These are phyloP conservation scores for Cutaneotrichosporon mucoides DNA, from an alignment of 1,284 basidiomycete species.

Conservation along the genomic window DNA sequence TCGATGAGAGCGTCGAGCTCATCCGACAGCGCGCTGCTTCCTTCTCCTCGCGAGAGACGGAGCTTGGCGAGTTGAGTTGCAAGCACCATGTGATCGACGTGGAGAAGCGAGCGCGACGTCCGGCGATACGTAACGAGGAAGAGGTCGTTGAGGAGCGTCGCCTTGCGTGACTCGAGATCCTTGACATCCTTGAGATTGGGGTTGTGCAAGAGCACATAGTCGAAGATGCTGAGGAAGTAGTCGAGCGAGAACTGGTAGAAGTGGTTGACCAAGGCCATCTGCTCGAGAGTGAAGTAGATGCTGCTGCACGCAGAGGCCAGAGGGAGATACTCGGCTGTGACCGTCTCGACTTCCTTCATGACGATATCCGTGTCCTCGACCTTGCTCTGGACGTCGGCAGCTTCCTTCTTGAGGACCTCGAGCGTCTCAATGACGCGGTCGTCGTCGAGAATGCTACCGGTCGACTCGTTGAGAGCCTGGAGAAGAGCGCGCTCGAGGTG, in stretches of 20 bases:
- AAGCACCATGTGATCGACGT: constrained; percentile 87
- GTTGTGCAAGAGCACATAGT: constrained; percentile 87
- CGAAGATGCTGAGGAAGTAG: constrained; percentile 98
- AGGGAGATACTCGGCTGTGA: constrained; percentile 90
- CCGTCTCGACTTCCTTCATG: constrained; percentile 93
- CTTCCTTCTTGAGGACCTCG: constrained; percentile 94
- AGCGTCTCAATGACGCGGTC: constrained; percentile 98
- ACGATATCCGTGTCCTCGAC: constrained; percentile 96
- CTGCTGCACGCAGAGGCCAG: constrained; percentile 95
- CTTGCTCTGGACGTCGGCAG: constrained; percentile 91
- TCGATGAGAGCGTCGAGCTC: constrained; percentile 90
- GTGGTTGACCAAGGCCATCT: constrained; percentile 88
- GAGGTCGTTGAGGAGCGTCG: constrained; percentile 82
- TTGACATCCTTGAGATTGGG: constrained; percentile 76
- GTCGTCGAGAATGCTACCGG: constrained; percentile 96
- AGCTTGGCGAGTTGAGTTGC: constrained; percentile 87
- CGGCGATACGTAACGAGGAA: constrained; percentile 87
- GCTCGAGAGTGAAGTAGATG: constrained; percentile 95
- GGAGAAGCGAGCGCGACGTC: constrained; percentile 84
- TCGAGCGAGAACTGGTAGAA: constrained; percentile 98
- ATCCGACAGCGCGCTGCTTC: constrained; percentile 66
- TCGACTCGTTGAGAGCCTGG: constrained; percentile 93
- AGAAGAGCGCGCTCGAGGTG: constrained; percentile 90
- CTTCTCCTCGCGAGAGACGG: constrained; percentile 64
- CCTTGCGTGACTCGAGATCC: constrained; percentile 69